Evolutionary conservation across 805 yeast species (phyloP), one percentile per base, ranked within the genome.

Genomic region (Tetrapisispora nanseiensis): DNA sequence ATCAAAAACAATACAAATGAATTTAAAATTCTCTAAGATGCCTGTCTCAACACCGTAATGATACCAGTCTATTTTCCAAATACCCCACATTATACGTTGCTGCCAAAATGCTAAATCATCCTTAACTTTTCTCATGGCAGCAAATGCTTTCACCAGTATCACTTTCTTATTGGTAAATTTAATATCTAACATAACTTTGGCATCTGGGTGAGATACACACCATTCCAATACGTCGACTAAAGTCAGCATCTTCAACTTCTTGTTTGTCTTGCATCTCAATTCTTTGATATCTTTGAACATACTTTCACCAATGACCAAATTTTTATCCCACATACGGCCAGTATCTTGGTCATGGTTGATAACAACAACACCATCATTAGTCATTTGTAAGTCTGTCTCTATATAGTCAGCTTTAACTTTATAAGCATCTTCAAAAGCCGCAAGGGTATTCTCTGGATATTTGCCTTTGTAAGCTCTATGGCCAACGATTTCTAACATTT

Each of bases 341-440:
- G 80, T 68, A 37, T 55, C 59, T 4, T 69, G 60, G 45, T 77
- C 82, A 49, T 77, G 83, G 46, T 72, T 71, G 38, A 77, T 62
- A 16, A 77, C 75, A 2, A 76, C 69, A 4, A 64, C 63, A n/a
- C 74, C 74, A 51, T 77, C 83, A 3, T 54, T 50, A 1, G 78
- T 63, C 46, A 75, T 64, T 51, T 76, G 82, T 24, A 77, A 57
- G 51, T 77, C 83, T 15, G 78, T 71, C 53, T 76, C 82, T 18
- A 76, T 64, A 20, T 69, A 65, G 37, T 61, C 67, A 9, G 67
- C 68, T 7, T 71, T 72, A 12, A 66, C 70, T 15, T 65, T 69
- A n/a, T 67, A 56, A 1, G 77, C 76, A 21, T 68, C 70, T 13
- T 69, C 55, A 50, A 72, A 70, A 0, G 77, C 74, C 4, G 60